A percentile compares a stretch with the other conserved stretches of the same genome.
Evolutionary conservation across 2,329 filamentous ascomycete species (phyloP).

Genomic region (Fonsecaea multimorphosa): DNA sequence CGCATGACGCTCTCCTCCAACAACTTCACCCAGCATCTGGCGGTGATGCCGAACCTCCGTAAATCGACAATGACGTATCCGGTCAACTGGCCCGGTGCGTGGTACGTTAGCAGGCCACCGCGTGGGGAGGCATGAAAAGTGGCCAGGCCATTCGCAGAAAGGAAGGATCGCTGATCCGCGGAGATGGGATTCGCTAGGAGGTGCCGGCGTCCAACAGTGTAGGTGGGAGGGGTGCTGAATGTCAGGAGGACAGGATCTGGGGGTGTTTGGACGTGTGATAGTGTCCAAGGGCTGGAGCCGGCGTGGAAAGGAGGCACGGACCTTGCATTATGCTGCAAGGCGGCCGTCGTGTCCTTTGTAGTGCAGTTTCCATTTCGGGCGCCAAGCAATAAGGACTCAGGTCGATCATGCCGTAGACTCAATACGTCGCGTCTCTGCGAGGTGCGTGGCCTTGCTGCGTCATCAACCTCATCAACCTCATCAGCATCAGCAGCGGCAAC

Average conservation of each 20-base stretch:
- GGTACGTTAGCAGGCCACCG: constrained; percentile 91
- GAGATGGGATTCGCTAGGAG: constrained; percentile 45
- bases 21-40: constrained; percentile 76
- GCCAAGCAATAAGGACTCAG: constrained; percentile 2
- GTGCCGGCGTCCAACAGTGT: constrained; percentile 88
- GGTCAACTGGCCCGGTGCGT: constrained; percentile 90
- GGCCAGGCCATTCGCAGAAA: constrained; percentile 43
- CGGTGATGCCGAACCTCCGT: constrained; percentile 68
- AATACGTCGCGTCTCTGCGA: neutral
- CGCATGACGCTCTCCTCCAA: constrained; percentile 78
- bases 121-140: constrained; percentile 75
- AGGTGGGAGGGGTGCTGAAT: constrained; percentile 81
- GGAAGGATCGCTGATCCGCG: constrained; percentile 49
- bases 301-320: neutral
- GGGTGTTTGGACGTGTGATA: constrained; percentile 38
- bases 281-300: neutral
- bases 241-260: constrained; percentile 77
- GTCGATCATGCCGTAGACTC: neutral
- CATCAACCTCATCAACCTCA: neutral
- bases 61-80: constrained; percentile 93
- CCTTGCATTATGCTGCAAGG: neutral
- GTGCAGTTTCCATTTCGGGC: neutral
- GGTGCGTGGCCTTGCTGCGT: neutral
- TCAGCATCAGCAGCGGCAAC: neutral
- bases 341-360: neutral